These are phyloP conservation scores for Collybiopsis confluens DNA, from an alignment of 768 basidiomycete species.

Conservation along the genomic window DNA sequence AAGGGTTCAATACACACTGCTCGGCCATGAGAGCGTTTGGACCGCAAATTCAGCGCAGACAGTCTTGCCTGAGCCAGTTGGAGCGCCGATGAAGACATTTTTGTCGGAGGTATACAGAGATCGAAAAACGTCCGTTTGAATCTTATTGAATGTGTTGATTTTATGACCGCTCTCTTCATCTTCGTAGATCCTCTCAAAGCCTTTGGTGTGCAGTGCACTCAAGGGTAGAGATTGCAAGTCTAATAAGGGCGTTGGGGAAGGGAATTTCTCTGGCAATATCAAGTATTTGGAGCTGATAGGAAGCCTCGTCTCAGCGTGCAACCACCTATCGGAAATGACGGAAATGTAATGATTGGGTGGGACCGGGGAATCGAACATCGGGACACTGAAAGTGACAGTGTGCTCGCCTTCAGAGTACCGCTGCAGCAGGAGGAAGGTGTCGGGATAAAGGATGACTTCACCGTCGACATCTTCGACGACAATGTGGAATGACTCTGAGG, in stretches of 20 bases:
- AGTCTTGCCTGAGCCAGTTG: conserved; percentile 96
- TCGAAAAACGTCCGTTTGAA: conserved; percentile 98
- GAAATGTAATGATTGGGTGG: conserved; percentile 99
- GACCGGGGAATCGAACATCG: conserved; percentile 88
- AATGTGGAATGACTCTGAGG: conserved; percentile 88
- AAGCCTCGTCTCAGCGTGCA: conserved; percentile 90
- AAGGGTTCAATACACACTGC: conserved; percentile 97
- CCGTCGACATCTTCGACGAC: conserved; percentile 97
- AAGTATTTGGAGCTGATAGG: conserved; percentile 98
- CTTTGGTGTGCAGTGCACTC: conserved; percentile 88
- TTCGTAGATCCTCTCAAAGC: conserved; percentile 80
- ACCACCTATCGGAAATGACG: conserved; percentile 91
- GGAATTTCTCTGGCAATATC: conserved; percentile 96
- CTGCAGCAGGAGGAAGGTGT: conserved; percentile 87
- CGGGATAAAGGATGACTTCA: conserved; percentile 93
- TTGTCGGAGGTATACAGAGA: conserved; percentile 95
- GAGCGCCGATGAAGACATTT: conserved; percentile 94
- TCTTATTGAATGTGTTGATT: conserved; percentile 93
- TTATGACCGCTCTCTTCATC: conserved; percentile 36
- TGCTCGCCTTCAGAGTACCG: conserved; percentile 93
- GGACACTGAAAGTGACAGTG: conserved; percentile 89
- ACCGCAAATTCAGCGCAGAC: conserved; percentile 99
- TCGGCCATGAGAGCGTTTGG: conserved; percentile 62
- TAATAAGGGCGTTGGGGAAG: conserved; percentile 85
- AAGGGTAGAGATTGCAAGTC: conserved; percentile 90